Evolutionary conservation across 2,329 filamentous ascomycete species (phyloP).

Genomic region (Diaporthe eres): DNA sequence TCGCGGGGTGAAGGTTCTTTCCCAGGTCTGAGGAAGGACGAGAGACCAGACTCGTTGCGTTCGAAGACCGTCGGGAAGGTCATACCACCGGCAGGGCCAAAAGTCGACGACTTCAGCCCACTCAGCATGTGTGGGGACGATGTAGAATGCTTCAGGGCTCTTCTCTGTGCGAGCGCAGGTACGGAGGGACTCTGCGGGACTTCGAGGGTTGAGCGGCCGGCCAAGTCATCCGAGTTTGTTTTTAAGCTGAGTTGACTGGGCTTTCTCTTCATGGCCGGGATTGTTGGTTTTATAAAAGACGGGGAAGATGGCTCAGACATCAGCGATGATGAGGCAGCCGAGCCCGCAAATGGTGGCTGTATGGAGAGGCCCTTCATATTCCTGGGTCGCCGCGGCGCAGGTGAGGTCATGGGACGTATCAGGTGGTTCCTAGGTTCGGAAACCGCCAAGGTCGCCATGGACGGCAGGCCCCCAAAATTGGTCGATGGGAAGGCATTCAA

Average conservation of each 20-base stretch:
- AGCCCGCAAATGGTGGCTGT: constrained; percentile 70
- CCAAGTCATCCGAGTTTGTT: constrained; percentile 74
- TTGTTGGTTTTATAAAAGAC: constrained; percentile 84
- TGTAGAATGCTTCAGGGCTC: constrained; percentile 76
- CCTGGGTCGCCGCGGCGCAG: constrained; percentile 78
- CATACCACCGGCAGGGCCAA: constrained; percentile 75
- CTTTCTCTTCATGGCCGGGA: constrained; percentile 79
- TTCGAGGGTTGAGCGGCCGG: constrained; percentile 64
- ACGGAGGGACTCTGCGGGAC: constrained; percentile 69
- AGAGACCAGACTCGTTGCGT: constrained; percentile 72
- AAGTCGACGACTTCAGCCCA: constrained; percentile 70
- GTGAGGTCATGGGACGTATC: constrained; percentile 75
- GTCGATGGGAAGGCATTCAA: constrained; percentile 77
- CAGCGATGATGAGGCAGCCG: constrained; percentile 63
- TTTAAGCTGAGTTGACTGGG: constrained; percentile 85
- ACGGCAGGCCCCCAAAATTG: constrained; percentile 63
- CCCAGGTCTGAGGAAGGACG: constrained; percentile 68
- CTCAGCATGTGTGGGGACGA: constrained; percentile 78
- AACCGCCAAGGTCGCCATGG: constrained; percentile 63
- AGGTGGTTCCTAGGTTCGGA: constrained; percentile 56
- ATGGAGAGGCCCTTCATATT: constrained; percentile 90
- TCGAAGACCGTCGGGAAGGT: constrained; percentile 72
- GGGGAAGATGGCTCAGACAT: constrained; percentile 79
- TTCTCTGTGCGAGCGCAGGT: constrained; percentile 72
- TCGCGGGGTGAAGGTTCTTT: constrained; percentile 52